Evolutionary conservation across 1,284 basidiomycete genomes (phyloP), one percentile per base, ranked within the genome.

Genomic region (Microbotryum intermedium): DNA sequence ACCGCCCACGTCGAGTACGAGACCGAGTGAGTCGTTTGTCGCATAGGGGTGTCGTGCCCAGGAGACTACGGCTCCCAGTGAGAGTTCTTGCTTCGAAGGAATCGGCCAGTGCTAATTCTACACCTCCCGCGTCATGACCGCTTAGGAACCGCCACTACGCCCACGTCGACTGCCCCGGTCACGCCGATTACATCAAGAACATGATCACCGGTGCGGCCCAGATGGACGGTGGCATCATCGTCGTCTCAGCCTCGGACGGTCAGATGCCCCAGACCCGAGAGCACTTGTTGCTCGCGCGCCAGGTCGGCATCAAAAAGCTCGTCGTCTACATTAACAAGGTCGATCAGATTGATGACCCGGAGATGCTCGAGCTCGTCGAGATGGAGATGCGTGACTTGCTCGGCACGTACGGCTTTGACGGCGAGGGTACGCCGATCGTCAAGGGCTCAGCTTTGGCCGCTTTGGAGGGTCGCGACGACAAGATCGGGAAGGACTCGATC

Each of bases 341-440:
- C 66, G 95, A 99, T 79, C 84, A 88, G 81, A 88, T 98, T 63
- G 84, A 88, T 67, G 95, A 99, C 81, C 83, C 85, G 34, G 95
- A 99, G 82, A 97, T 98, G 92, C 81, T 98, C 63, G 92, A 97
- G 80, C 87, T 98, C 61, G 95, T 99, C 66, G 95, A 99, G 73
- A 98, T 99, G 94, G 95, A 99, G 82, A 99, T 99, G 87, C 86
- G 95, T 60, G 95, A 99, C 74, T 80, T 99, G n/a, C 83, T 99
- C 51, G 79, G 84, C 28, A 86, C 86, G 29, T 77, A 77, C 72
- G 90, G 90, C 73, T 99, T 89, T 70, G 94, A 98, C 72, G 95
- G 95, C 63, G 95, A 99, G 77, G 83, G 87, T 72, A 97, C 95
- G 0, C 95, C 95, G 45, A 95, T 99, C 73, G 77, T 98, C 72